Conservation (phyloP, 495 filamentous ascomycete species). For the Neurospora cerealis region DNA sequence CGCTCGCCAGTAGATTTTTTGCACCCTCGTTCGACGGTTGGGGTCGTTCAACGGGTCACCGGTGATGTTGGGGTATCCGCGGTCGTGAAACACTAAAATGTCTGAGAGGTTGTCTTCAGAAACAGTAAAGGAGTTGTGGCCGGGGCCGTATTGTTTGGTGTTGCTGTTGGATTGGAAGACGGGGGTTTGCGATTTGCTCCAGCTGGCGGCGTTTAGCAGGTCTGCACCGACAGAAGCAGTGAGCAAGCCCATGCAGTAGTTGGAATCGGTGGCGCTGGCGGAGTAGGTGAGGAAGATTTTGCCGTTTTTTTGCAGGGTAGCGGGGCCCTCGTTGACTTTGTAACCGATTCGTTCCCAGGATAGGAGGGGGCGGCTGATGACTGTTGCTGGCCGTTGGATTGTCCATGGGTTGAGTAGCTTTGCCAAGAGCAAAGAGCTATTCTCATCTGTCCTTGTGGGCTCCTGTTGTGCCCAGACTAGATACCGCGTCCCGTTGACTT, state of each 20-base stretch:
- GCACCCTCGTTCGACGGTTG: constrained; percentile 39
- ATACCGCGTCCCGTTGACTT: constrained; percentile 17
- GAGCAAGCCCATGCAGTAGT: constrained; percentile 42
- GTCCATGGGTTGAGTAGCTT: constrained; percentile 19
- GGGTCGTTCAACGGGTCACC: constrained; percentile 28
- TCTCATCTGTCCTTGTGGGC: constrained; percentile 11
- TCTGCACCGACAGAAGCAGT: constrained; percentile 32
- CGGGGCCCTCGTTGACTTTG: constrained; percentile 48
- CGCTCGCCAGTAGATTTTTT: constrained; percentile 33
- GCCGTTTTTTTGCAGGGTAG: constrained; percentile 27
- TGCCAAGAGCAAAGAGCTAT: constrained; percentile 13
- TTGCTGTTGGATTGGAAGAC: constrained; percentile 18
- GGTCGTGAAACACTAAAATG: constrained; percentile 42
- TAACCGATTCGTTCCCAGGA: constrained; percentile 41
- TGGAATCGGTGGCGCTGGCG: constrained; percentile 31
- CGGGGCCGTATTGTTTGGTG: constrained; percentile 42
- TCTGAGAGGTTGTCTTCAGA: constrained; percentile 39
- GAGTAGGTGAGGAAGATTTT: constrained; percentile 40
- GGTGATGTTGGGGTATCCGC: constrained; percentile 27
- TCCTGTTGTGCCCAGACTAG: constrained; percentile 23
- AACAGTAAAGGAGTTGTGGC: constrained; percentile 42
- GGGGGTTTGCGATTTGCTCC: constrained; percentile 29
- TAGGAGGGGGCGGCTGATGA: constrained; percentile 34
- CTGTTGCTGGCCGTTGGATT: constrained; percentile 13
- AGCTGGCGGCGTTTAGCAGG: constrained; percentile 26